Evolutionary conservation across 352 stramenopile genomes (phyloP), one percentile per base, ranked within the genome.

Genomic region (Pythium aphanidermatum): DNA sequence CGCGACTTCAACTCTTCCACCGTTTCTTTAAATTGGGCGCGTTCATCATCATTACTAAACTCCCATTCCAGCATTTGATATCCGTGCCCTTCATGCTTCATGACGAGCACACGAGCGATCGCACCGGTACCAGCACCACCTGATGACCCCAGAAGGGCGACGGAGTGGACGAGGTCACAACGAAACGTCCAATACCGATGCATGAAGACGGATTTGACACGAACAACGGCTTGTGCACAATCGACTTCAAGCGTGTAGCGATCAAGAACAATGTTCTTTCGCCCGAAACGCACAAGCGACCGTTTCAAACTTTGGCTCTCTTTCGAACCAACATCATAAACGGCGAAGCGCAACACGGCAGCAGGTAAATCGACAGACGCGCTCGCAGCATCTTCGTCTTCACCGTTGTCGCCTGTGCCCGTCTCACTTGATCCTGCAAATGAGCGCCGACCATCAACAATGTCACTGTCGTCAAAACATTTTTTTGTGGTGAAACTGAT

Each of bases 391-490:
- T 26, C 40, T 3, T n/a, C n/a, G 11, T 5, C 29, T 13, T 49
- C 48, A 35, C 39, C 40, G 10, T 56, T 40, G 23, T 13, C 33
- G 8, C 39, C 47, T 30, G 33, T n/a, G n/a, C n/a, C n/a, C n/a
- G n/a, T 35, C 28, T 46, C 54, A 49, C 35, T 63, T 6, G 26
- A 38, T 19, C 41, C 29, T 3, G 51, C 30, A n/a, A 55, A 57
- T 12, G 38, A 50, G 24, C 39, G 35, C 20, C 46, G 33, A 46
- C 57, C 58, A 50, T 87, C 74, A 20, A 90, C 74, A 34, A 90
- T 90, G 42, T 90, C 78, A 42, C 74, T 90, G 51, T 90, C 78
- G 53, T 90, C 78, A 59, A 90, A 90, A 10, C 69, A 81, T 30
- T 85, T 85, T 33, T 71, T 70, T 4, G 42, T 49, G 6, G 43